Evolutionary conservation across 164 flowering plant genomes (phyloP), one percentile per base, ranked within the genome.

Genomic region (Aristolochia contorta): DNA sequence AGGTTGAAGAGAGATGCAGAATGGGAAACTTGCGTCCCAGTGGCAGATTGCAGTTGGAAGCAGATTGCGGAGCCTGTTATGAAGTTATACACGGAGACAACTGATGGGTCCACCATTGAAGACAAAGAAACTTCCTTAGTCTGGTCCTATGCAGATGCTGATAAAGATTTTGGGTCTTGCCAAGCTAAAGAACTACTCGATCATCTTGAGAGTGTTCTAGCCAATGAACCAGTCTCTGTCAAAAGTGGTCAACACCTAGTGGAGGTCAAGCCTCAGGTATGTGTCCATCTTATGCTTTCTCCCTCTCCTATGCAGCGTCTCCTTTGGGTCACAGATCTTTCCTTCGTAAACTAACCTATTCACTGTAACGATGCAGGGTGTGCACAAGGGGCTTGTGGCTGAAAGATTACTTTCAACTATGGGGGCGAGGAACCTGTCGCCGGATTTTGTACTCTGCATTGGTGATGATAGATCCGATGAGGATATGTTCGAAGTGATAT

Each of bases 181-280:
- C 92, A 86, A 67, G 86, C 89, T 27, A 86, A 86, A 63, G 92
- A 86, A 50, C 85, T 86, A 71, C 87, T 86, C 54, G 85, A 82
- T 76, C 93, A 86, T 68, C 81, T 86, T 9, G 93, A 86, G 65
- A 84, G 86, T 62, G 89, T 86, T n/a, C 87, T 86, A 51, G 80
- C 89, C 37, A 86, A 86, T 73, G 93, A 84, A 53, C 93, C 93
- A 46, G 89, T 86, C 52, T 75, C 82, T 9, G 93, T 84, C 33
- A 86, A 86, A 65, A 77, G 86, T 23, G 93, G 87, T 18, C 83
- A 81, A 67, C 69, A 74, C 62, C 60, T 65, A 3, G 89, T 86
- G 32, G 93, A 86, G 74, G 87, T 86, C 64, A 86, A 86, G 66
- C 93, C 89, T 23, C 93, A 86, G 87, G 93, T 86, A 43, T 60